Base-by-base conservation (phyloP, 2,329 filamentous ascomycete genomes). In the Hypoxylon sp. region DNA sequence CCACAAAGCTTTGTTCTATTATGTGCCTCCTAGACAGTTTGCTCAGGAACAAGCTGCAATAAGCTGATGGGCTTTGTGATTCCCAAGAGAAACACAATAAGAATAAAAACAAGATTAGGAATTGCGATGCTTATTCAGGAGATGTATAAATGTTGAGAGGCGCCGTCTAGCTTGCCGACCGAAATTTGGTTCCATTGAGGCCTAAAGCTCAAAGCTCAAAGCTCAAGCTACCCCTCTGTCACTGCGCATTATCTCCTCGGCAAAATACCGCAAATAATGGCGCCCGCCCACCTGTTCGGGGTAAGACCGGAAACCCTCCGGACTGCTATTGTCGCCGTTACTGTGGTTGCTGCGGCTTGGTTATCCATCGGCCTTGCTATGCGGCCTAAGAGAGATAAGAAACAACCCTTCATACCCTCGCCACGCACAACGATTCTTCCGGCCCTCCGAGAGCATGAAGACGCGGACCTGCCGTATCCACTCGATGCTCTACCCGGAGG, bases 401-500 rank as follows among this genome's bases (percentile, higher is more conserved):
- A 52, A 14, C 19, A 60, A 13, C 43, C 48, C 25, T 60, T 67
- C 14, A 57, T 36, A 2, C 63, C 68, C 10, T 72, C 70, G 2
- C 70, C 70, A 4, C 63, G 56, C 19, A 59, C 30, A 38, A 65
- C 45, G 3, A 17, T n/a, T 6, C 34, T 63, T 3, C 34, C 63
- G n/a, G 23, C 11, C 3, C 30, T 52, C 11, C 43, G 43, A 17
- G 55, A 52, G 1, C 11, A 59, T 19, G 51, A 65, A 74, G 13
- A 43, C 2, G 17, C 53, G 14, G 79, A 83, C 21, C 77, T 85
- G 5, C 86, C 89, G 2, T 93, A 96, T 77, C 91, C 91, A 1
- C 88, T 88, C 2, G 86, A 93, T 77, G 85, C 86, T 14, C 84
- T 94, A 13, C 91, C 91, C 0, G 90, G 92, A 5, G 87, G 82